Evolutionary conservation across 371 early-diverging fungal genomes (phyloP), one percentile per base, ranked within the genome.

Genomic region (Amoeboaphelidium protococcarum): DNA sequence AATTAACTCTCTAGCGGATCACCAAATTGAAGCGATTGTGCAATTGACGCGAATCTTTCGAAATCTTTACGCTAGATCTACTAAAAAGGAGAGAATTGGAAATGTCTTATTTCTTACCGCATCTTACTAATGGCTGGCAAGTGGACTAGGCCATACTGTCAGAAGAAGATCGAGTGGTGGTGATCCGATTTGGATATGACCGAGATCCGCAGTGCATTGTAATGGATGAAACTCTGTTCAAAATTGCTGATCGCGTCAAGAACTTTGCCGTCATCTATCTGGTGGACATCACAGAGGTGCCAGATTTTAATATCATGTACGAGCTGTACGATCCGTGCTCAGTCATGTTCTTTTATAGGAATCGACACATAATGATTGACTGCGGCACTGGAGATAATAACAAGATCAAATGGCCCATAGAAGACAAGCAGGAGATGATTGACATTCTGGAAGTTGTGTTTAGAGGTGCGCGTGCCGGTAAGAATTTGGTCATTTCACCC

Each of bases 331-430:
- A 95, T 58, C 82, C 82, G 2, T 95, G 94, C 59, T 91, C 96
- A 4, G 69, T 58, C 24, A 69, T 69, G 69, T 64, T 65, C 25
- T 43, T 45, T 19, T 45, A 23, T 23, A 24, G 46, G 27, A 45
- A 45, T 27, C 13, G 25, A 23, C 46, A 45, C 25, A 25, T 45
- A 12, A 45, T 45, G 46, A 16, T 95, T 19, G 96, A 95, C 73
- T 60, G 91, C 52, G 96, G 96, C 13, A 95, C 96, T 0, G 96
- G 96, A 52, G 88, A 95, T 60, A 95, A 95, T 67, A 95, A 95
- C 67, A 95, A 95, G 65, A 82, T 95, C 56, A 85, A 88, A 55
- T 90, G 94, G 94, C 76, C 91, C 1, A 59, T 95, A 42, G 84
- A 81, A 22, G 75, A 76, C 50, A 74, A 79, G 45, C 82, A 84